Base-by-base conservation (phyloP, 1,139 yeast species). In the Debaryomycetaceae sp. region DNA sequence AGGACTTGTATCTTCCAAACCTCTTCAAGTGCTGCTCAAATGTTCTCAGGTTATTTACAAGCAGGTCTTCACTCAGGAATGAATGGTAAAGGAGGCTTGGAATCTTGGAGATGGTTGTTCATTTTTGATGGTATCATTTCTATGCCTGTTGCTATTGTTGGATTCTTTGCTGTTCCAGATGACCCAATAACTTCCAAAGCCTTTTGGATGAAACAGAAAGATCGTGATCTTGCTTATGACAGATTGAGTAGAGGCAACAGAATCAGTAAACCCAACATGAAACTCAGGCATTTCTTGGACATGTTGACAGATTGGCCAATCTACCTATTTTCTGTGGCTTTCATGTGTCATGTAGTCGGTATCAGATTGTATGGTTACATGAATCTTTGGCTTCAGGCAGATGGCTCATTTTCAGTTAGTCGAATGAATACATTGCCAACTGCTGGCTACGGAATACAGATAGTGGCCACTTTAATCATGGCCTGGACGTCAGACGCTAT, bases 131-230 rank as follows among this genome's bases (percentile, higher is more conserved):
- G 68, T 45, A 42, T 63, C 13, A 58, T 68, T 31, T 65, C 72
- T 3, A 48, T 79, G 5, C 81, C 81, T 2, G 76, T 81, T 39
- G 76, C 79, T 5, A 44, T 78, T 23, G 76, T 75, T 47, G 84
- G 85, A 1, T 71, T 80, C 40, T 47, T 80, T 11, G 75, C 72
- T 54, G 78, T 81, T 60, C 85, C 85, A 14, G 85, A 80, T 52
- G 69, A 80, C 3, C 86, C 87, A 37, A 76, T 77, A 1, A 72
- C 70, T 35, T 57, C 63, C 37, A 66, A 62, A 50, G 61, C 68
- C 4, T 62, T 64, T 43, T 68, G 37, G 37, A 14, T 45, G 13
- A 51, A 24, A 9, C 50, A 43, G 35, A 34, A 37, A 4, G 54
- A 50, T 34, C 43, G 47, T 38, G 24, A 41, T n/a, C 36, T 50